These are phyloP conservation scores for Apiospora arundinis DNA, from an alignment of 2,329 filamentous ascomycete species.

Conservation along the genomic window DNA sequence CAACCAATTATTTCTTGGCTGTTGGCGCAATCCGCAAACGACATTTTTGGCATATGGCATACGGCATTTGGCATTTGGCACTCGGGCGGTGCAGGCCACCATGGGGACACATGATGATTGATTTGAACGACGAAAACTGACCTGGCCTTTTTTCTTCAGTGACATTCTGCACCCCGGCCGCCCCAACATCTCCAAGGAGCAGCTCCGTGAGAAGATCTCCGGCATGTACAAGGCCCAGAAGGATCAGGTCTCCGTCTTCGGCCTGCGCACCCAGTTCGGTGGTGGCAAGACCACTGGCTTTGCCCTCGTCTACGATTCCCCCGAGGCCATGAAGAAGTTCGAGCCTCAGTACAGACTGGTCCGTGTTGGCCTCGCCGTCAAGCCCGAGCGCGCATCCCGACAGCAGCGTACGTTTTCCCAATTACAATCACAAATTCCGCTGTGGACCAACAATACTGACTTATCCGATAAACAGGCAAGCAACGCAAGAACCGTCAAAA, in stretches of 20 bases:
- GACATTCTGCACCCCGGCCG: slow-evolving; percentile 99
- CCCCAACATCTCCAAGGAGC: slow-evolving; percentile 98
- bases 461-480: slow-evolving; percentile 78
- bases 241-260: slow-evolving; percentile 97
- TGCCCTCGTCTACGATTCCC: slow-evolving; percentile 97
- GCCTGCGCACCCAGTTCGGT: slow-evolving; percentile 98
- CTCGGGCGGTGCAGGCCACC: neutral
- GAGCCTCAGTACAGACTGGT: slow-evolving; percentile 98
- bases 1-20: neutral
- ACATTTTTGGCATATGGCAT: no score
- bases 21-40: neutral
- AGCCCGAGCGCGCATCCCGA: slow-evolving; percentile 97
- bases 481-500: slow-evolving; percentile 99
- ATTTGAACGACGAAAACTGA: slow-evolving; percentile 15
- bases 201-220: slow-evolving; percentile 93
- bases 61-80: neutral
- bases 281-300: slow-evolving; percentile 99
- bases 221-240: slow-evolving; percentile 98
- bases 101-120: neutral
- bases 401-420: slow-evolving; percentile 87
- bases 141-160: slow-evolving; percentile 56
- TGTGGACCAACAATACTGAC: neutral
- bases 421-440: neutral
- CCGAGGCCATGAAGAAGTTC: slow-evolving; percentile 99
- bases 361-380: slow-evolving; percentile 87